Percentiles rank a stretch among this genome's conserved stretches.
Conservation (phyloP, 192 early-diverging fungal genomes). For the Backusella australiensis region DNA sequence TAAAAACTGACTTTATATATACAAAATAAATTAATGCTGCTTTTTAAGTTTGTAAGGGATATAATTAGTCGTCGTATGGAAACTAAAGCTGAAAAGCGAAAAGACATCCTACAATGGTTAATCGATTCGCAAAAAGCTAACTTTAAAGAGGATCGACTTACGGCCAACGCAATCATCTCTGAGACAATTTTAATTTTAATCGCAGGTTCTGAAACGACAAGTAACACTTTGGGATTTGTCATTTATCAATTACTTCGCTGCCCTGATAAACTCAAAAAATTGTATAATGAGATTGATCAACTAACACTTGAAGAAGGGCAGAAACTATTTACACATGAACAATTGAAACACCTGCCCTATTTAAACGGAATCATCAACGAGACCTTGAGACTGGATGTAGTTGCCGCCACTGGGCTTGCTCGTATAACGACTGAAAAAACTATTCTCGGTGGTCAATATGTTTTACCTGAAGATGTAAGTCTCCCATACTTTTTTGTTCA, state of each 20-base stretch:
- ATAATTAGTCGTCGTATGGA: conserved; percentile 21
- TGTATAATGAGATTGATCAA: conserved; percentile 41
- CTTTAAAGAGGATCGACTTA: conserved; percentile 19
- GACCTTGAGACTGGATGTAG: conserved; percentile 30
- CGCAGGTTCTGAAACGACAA: conserved; percentile 44
- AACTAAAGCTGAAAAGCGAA: not conserved
- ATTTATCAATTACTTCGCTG: conserved; percentile 39
- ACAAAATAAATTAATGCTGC: not conserved
- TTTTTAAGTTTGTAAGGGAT: conserved; percentile 21
- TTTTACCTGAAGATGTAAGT: conserved; percentile 31
- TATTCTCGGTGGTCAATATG: conserved; percentile 10
- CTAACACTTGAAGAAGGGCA: conserved; percentile 13
- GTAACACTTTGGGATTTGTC: conserved; percentile 43
- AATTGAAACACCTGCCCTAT: conserved; percentile 34
- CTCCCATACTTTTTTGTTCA: not conserved
- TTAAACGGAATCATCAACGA: conserved; percentile 43
- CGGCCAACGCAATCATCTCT: conserved; percentile 16
- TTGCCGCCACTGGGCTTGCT: conserved; percentile 22
- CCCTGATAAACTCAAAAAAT: conserved; percentile 36
- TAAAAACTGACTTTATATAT: not conserved
- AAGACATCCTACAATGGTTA: conserved; percentile 45
- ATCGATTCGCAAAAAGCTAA: conserved; percentile 35
- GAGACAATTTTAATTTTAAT: conserved; percentile 26
- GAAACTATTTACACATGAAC: conserved; percentile 27
- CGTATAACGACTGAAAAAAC: conserved; percentile 18